Percentiles rank a stretch among this genome's conserved stretches.
phyloP scores from a whole-genome alignment of 768 basidiomycete species.

The Boletus subcaerulescens region DNA sequence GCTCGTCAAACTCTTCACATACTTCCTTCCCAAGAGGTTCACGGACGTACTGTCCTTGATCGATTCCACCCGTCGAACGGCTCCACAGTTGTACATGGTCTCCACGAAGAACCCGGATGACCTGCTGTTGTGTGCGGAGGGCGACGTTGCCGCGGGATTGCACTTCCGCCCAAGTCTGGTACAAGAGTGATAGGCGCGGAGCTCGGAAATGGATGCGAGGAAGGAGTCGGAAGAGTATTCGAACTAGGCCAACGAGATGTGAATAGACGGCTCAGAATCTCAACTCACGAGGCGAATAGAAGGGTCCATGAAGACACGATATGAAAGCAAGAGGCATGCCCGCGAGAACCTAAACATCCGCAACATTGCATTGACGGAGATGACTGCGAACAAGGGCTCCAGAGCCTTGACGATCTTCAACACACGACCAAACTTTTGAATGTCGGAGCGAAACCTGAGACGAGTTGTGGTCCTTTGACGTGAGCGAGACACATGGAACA shows the following conservation, averaged over 20 bases:
- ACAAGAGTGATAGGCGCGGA: conserved; percentile 1
- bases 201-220: conserved; percentile 11
- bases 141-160: conserved; percentile 2
- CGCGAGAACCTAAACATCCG: background rate
- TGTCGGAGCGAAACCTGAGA: conserved; percentile 8
- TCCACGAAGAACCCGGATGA: background rate
- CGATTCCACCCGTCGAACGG: conserved; percentile 2
- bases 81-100: conserved; percentile 1
- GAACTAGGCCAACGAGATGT: background rate
- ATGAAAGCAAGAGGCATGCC: background rate
- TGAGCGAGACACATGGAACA: background rate
- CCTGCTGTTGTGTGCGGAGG: background rate
- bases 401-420: conserved; percentile 1
- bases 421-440: conserved; percentile 2
- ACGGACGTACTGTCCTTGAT: background rate
- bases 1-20: conserved; percentile 1
- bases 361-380: background rate
- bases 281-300: conserved; percentile 2
- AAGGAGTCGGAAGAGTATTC: conserved; percentile 9
- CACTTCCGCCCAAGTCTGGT: background rate
- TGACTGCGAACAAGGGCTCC: conserved; percentile 1
- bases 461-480: background rate
- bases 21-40: background rate
- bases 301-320: background rate
- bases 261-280: background rate